Evolutionary conservation across 495 filamentous ascomycete species (phyloP), one percentile per base, ranked within the genome.

Genomic region (Copromyces sp.): DNA sequence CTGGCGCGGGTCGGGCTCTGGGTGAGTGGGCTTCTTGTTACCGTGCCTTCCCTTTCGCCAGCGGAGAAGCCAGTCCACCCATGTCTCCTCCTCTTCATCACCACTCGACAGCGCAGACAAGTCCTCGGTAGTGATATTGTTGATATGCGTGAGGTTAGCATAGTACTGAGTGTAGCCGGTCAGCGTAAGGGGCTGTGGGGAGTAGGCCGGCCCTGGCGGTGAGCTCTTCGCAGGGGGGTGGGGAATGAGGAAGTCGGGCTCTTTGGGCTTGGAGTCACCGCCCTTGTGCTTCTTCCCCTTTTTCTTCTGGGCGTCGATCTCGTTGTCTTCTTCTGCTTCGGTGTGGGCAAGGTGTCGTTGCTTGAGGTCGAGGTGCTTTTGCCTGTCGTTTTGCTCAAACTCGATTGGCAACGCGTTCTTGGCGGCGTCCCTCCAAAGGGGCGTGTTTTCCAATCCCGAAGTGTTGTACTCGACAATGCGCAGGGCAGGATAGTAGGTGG

Each of bases 401-500:
- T 44, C 14, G 39, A 38, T 20, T 12, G 69, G 29, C 39, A 61
- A 20, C 8, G 44, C 41, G n/a, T 42, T 68, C 4, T 74, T 70
- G 40, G 70, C 70, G 9, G 71, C 73, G 47, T 86, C 82, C 7
- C 79, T 74, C 87, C 87, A 88, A 5, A 82, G 80, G 3, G 79
- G 73, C 3, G 78, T 72, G 39, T 87, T 75, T 69, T 93, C 90
- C 6, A 97, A 77, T 1, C 93, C 94, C 0, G 92, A 92, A 71
- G 92, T 92, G 76, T 99, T 98, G 85, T 99, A 99, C 78, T 98
- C 93, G 70, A 94, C 83, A 32, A 98, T 87, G 4, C 95, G 87
- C 41, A 98, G 79, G 4, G 92, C 93, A 2, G 95, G 95, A 77
- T 95, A 97, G 80, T 92, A 97, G 74, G 95, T 98, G 0, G 95